Conservation (phyloP, 2,329 filamentous ascomycete species). For the Calonectria hongkongensis region DNA sequence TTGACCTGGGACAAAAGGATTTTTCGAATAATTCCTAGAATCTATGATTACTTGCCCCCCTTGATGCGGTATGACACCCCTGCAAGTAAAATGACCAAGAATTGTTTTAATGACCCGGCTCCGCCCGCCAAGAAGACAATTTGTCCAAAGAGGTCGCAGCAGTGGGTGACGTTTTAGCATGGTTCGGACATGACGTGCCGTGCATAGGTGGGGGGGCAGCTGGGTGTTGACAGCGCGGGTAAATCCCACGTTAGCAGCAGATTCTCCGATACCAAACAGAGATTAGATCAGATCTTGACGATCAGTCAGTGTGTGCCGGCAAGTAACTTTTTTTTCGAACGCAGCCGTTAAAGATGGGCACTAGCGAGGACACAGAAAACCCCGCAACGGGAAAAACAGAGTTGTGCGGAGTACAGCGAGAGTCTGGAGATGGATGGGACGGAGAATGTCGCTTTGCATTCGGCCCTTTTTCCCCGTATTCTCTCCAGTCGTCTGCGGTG, state of each 20-base stretch:
- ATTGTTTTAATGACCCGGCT: conserved; percentile 6
- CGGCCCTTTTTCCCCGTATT: conserved; percentile 33
- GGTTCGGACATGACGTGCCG: not conserved
- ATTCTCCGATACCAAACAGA: conserved; percentile 4
- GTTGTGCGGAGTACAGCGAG: not conserved
- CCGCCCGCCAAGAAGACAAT: not conserved
- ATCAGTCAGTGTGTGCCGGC: not conserved
- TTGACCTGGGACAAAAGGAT: too few relatives aligned
- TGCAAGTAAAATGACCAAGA: not conserved
- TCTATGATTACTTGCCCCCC: not conserved
- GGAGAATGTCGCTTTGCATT: conserved; percentile 18
- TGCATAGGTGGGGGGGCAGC: not conserved
- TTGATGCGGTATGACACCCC: not conserved
- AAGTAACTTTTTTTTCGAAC: not conserved
- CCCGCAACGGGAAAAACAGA: not conserved
- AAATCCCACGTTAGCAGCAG: not conserved
- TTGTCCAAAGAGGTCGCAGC: not conserved
- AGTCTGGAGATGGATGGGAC: conserved; percentile 15
- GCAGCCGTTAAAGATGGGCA: not conserved
- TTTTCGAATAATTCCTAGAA: too few relatives aligned
- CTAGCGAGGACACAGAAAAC: conserved; percentile 5
- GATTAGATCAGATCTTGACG: conserved; percentile 22
- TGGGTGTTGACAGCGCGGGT: too few relatives aligned
- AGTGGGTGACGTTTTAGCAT: not conserved
- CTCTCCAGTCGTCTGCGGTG: not conserved